These are phyloP conservation scores for Camellia oleifera DNA, from an alignment of 179 eudicot species.

Conservation along the genomic window DNA sequence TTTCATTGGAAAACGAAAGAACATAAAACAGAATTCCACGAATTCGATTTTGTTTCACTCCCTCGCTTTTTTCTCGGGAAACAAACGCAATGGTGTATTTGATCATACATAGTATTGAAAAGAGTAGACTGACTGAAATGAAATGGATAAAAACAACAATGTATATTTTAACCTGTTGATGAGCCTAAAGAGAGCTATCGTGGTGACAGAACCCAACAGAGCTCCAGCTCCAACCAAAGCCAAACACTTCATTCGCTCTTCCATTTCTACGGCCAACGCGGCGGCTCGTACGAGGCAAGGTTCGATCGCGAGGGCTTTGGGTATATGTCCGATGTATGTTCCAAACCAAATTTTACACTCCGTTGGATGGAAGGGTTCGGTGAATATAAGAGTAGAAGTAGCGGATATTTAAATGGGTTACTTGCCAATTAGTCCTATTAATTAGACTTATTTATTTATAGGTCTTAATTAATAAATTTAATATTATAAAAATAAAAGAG, in stretches of 20 bases:
- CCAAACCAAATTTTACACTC: too few species aligned
- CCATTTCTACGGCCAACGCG: conserved; percentile 38
- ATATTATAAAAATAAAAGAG: too few species aligned
- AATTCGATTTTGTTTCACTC: not conserved
- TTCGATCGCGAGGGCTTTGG: not conserved
- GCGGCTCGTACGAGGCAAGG: not conserved
- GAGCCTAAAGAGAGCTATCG: conserved; percentile 64
- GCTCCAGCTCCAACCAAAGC: conserved; percentile 77
- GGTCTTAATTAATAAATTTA: too few species aligned
- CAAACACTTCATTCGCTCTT: conserved; percentile 51
- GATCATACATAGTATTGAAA: not conserved
- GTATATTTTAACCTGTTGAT: conserved; percentile 42
- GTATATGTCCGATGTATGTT: not conserved
- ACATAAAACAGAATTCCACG: not conserved
- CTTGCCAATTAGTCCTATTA: too few species aligned
- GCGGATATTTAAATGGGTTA: too few species aligned
- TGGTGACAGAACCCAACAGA: conserved; percentile 73
- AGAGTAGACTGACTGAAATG: not conserved
- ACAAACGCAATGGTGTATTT: not conserved
- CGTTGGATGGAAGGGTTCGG: too few species aligned
- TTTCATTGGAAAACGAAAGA: too few species aligned
- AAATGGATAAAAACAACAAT: not conserved
- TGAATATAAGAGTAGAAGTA: too few species aligned
- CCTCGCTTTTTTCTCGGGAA: not conserved
- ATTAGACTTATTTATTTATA: too few species aligned